Conservation (phyloP, 192 early-diverging fungal species). For the Backusella morwellensis region DNA sequence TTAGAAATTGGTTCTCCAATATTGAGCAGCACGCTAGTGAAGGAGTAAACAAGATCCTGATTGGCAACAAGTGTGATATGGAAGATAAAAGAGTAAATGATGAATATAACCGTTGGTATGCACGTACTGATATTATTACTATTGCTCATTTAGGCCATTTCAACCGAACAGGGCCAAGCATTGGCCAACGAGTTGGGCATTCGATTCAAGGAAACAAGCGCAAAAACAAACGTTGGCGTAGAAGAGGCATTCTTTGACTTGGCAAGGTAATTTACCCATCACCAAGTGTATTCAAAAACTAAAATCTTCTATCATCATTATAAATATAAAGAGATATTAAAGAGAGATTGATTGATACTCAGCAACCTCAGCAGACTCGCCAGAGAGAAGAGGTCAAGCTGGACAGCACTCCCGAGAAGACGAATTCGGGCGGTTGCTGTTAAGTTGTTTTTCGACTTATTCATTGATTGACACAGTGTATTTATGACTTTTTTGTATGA, state of each 20-base stretch:
- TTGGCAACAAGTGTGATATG: slow-evolving; percentile 99
- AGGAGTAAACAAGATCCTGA: slow-evolving; percentile 97
- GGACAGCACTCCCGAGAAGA: slow-evolving; percentile 14
- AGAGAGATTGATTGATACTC: slow-evolving; percentile 94
- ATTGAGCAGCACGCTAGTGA: slow-evolving; percentile 99
- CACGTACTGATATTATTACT: not conserved
- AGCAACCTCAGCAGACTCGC: slow-evolving; percentile 44
- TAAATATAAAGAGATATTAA: slow-evolving; percentile 83
- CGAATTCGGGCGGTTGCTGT: not conserved
- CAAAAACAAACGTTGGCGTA: slow-evolving; percentile 96
- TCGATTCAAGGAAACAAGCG: slow-evolving; percentile 96
- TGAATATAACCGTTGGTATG: not conserved
- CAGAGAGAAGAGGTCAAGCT: slow-evolving; percentile 32
- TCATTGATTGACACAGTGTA: not conserved
- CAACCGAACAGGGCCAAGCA: slow-evolving; percentile 91
- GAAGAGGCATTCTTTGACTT: slow-evolving; percentile 98
- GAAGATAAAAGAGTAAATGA: slow-evolving; percentile 76
- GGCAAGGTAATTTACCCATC: slow-evolving; percentile 60
- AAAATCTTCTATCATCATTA: too few relatives aligned
- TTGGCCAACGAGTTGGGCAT: slow-evolving; percentile 95
- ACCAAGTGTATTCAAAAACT: too few relatives aligned
- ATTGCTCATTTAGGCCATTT: slow-evolving; percentile 48
- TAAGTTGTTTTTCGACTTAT: not conserved
- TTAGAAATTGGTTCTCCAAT: slow-evolving; percentile 99
- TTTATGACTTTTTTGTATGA: not conserved